Conservation (phyloP, 306 rosid genomes). For the Trichosanthes cucumerina region DNA sequence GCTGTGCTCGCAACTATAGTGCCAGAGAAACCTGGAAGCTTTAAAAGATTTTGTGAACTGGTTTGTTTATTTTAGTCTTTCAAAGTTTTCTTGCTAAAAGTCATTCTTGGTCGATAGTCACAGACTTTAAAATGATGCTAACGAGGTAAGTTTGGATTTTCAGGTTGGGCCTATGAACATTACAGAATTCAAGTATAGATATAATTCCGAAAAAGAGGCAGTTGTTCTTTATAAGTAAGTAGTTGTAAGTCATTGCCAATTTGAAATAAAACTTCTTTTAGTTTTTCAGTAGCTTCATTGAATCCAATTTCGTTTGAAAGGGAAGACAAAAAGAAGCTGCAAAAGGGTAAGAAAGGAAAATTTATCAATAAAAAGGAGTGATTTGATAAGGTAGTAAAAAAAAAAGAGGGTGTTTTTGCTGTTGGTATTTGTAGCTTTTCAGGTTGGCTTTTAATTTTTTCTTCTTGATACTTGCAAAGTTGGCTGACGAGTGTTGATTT, state of each 20-base stretch:
- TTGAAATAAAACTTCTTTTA: neutral
- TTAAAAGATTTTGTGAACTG: conserved; percentile 68
- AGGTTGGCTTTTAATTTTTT: neutral
- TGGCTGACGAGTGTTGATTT: neutral
- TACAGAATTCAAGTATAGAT: conserved; percentile 87
- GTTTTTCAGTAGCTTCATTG: neutral
- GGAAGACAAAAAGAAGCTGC: neutral
- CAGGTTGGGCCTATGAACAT: conserved; percentile 80
- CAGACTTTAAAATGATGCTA: neutral
- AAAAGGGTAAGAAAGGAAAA: neutral
- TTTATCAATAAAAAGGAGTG: neutral
- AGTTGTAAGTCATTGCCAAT: neutral
- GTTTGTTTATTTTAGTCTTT: conserved; percentile 29
- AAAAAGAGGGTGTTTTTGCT: neutral
- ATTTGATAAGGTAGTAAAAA: neutral
- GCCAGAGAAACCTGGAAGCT: conserved; percentile 87
- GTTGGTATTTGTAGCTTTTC: neutral
- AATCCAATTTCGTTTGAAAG: neutral
- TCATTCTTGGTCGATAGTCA: neutral
- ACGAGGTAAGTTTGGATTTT: conserved; percentile 10
- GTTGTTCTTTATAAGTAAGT: conserved; percentile 76
- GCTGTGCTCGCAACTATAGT: conserved; percentile 66
- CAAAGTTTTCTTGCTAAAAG: neutral
- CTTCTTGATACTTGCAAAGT: neutral
- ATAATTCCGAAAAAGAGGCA: conserved; percentile 42